These are phyloP conservation scores for Aspergillus bombycis DNA, from an alignment of 2,329 filamentous ascomycete species.

Conservation along the genomic window DNA sequence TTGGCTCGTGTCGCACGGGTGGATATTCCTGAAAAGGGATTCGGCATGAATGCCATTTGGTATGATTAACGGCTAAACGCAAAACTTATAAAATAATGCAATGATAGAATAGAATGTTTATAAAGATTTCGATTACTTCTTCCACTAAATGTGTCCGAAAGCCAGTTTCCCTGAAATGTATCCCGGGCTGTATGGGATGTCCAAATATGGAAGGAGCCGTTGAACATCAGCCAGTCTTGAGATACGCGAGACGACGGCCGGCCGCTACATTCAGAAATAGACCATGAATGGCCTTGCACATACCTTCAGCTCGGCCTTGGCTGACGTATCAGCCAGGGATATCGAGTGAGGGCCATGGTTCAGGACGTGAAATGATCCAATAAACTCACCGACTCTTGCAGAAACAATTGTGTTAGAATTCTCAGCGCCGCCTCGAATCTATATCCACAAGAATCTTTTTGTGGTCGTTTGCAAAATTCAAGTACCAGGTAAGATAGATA, in stretches of 20 bases:
- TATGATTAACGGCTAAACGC: conserved; percentile 62
- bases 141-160: background rate
- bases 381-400: no score
- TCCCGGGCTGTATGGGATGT: background rate
- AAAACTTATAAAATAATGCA: background rate
- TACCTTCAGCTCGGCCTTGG: background rate
- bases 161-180: background rate
- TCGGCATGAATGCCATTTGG: conserved; percentile 97
- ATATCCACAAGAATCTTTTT: background rate
- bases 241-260: no score
- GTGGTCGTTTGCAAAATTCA: background rate
- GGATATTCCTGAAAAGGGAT: conserved; percentile 82
- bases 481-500: background rate
- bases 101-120: background rate
- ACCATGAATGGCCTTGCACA: background rate
- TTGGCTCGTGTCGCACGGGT: conserved; percentile 75
- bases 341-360: background rate
- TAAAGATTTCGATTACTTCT: background rate
- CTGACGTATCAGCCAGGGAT: background rate
- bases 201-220: background rate
- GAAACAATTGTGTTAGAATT: background rate
- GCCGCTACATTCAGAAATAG: background rate
- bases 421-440: background rate
- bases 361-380: background rate
- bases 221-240: background rate